Base-by-base conservation (phyloP, 2,329 filamentous ascomycete genomes). In the Ophiosphaerella narmari region DNA sequence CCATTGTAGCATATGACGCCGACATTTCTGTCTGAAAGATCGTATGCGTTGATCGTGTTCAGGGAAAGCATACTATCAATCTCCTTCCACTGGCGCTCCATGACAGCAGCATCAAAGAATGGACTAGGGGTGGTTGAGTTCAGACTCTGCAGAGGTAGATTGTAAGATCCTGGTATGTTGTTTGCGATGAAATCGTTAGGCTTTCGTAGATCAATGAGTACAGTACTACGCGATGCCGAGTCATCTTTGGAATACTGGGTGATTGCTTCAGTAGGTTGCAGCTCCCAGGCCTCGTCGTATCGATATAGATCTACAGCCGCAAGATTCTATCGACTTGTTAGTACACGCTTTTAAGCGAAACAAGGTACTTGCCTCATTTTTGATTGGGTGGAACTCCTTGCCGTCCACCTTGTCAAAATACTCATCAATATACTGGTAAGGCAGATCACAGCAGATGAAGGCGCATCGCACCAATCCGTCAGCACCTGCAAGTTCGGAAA, bases 361-460 rank as follows among this genome's bases (percentile, higher is more conserved):
- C 11, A 16, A 1, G 4, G 2, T 1, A 37, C 46, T 21, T 54
- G 57, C 60, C 16, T 58, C 14, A 11, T 63, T 62, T 6, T 48
- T 51, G 35, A 63, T 63, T 2, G 56, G 49, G 7, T 46, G 54
- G 16, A 63, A 63, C 1, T 46, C 33, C 1, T 72, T 70, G 1
- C 73, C 56, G 2, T 74, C 77, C 9, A 86, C 70, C 57, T 83
- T 84, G 23, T 80, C 74, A 56, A 85, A 86, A 59, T 86, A 86
- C 55, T 82, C 81, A 21, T 77, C 73, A 38, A 86, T 78, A 51
- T 86, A 86, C 61, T 86, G 83, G 55, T 86, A 86, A 0, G 84
- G 84, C 23, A 86, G 55, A 48, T 87, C 84, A 49, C 83, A 86
- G 68, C 83, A 86, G 3, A 86, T 65, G 63, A 86, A 86, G 0